Conservation (phyloP, 768 basidiomycete species). For the Lyophyllum atratum region DNA sequence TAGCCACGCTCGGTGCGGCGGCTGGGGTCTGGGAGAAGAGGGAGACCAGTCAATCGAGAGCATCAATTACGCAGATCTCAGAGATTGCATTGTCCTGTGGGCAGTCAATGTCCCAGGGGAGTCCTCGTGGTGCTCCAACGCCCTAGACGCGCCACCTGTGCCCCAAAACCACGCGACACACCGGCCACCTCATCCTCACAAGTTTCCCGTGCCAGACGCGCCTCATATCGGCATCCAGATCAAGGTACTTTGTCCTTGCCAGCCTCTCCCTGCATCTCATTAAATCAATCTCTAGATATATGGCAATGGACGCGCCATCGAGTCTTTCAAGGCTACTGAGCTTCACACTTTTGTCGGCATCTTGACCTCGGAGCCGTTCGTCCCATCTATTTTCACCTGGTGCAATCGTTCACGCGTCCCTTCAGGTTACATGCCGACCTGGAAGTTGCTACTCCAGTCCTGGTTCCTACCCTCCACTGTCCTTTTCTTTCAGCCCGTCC, state of each 20-base stretch:
- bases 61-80: slow-evolving; percentile 52
- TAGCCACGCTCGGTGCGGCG: slow-evolving; percentile 51
- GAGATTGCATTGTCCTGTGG: slow-evolving; percentile 70
- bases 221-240: slow-evolving; percentile 71
- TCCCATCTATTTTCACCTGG: slow-evolving; percentile 16
- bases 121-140: slow-evolving; percentile 51
- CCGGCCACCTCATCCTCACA: slow-evolving; percentile 45
- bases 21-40: slow-evolving; percentile 66
- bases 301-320: slow-evolving; percentile 39
- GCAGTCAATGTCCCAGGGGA: slow-evolving; percentile 74
- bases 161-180: neutral
- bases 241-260: slow-evolving; percentile 49
- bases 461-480: slow-evolving; percentile 73
- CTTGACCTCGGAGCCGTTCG: slow-evolving; percentile 65
- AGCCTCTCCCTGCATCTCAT: neutral
- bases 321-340: slow-evolving; percentile 60
- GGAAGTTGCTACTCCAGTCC: slow-evolving; percentile 36
- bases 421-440: slow-evolving; percentile 39
- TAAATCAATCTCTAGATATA: slow-evolving; percentile 52
- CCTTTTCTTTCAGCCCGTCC: slow-evolving; percentile 50
- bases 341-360: slow-evolving; percentile 74
- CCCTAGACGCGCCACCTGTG: neutral
- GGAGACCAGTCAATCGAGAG: slow-evolving; percentile 21
- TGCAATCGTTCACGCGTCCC: slow-evolving; percentile 10
- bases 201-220: slow-evolving; percentile 57